Evolutionary conservation across 257 asterid species (phyloP).

Genomic region (Echium plantagineum): DNA sequence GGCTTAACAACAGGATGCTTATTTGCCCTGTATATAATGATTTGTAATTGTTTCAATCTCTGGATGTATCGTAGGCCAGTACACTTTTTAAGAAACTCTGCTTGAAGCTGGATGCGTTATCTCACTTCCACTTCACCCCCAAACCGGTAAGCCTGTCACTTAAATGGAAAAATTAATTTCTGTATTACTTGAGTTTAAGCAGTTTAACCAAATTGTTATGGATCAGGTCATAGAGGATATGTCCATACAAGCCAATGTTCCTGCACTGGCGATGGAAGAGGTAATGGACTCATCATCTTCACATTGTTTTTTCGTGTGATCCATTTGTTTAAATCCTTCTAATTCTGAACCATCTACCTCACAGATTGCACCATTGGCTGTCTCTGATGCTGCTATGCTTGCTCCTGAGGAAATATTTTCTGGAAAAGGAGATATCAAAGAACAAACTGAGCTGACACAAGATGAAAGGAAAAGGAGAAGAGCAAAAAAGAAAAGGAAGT

Average conservation of each 20-base stretch:
- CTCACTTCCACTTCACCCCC: constrained; percentile 97
- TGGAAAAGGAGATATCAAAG: constrained; percentile 89
- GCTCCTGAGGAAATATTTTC: constrained; percentile 96
- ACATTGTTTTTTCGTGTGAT: background rate
- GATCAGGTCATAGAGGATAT: constrained; percentile 82
- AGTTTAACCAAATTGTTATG: background rate
- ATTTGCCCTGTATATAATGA: background rate
- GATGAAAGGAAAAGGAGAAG: constrained; percentile 84
- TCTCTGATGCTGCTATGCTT: constrained; percentile 96
- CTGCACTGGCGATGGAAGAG: constrained; percentile 99
- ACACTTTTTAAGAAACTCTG: constrained; percentile 77
- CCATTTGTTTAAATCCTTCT: background rate
- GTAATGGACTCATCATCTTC: constrained; percentile 24
- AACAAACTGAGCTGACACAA: constrained; percentile 79
- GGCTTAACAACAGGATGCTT: background rate
- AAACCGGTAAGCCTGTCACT: constrained; percentile 55
- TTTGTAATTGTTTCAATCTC: constrained; percentile 6
- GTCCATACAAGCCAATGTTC: constrained; percentile 88
- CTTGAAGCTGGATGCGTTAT: constrained; percentile 83
- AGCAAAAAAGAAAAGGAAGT: constrained; percentile 79
- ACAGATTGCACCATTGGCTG: constrained; percentile 88
- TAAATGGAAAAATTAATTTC: background rate
- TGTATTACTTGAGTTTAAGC: constrained; percentile 3
- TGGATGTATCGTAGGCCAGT: constrained; percentile 42
- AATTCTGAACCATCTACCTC: constrained; percentile 9